phyloP scores from a whole-genome alignment of 768 basidiomycete genomes.

The Paxillus rubicundulus region DNA sequence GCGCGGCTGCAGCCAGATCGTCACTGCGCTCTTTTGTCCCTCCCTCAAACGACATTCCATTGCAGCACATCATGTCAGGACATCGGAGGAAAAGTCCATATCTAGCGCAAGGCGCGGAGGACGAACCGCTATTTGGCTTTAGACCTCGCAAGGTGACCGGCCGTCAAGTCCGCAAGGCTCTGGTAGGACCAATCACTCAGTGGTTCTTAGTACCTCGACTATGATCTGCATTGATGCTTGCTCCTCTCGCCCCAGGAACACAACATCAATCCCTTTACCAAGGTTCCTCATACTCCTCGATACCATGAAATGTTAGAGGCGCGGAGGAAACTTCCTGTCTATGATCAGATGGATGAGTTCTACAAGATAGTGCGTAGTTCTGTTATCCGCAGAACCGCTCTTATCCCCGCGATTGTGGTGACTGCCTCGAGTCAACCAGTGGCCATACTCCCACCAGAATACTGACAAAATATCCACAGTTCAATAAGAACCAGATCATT shows the following conservation, averaged over 20 bases:
- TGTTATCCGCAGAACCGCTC: neutral
- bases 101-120: constrained; percentile 40
- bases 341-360: constrained; percentile 89
- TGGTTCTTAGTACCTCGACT: neutral
- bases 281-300: constrained; percentile 65
- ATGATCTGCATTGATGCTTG: neutral
- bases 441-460: neutral
- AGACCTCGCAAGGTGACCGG: constrained; percentile 66
- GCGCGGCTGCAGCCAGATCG: neutral
- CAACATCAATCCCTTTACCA: constrained; percentile 87
- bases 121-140: constrained; percentile 71
- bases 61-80: constrained; percentile 13
- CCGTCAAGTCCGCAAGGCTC: constrained; percentile 60
- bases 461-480: constrained; percentile 15
- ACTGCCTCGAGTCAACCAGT: neutral
- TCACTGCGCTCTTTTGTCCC: neutral
- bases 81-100: constrained; percentile 49
- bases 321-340: constrained; percentile 90
- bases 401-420: neutral
- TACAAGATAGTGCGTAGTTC: constrained; percentile 70
- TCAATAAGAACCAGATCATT: constrained; percentile 65
- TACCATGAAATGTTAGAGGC: constrained; percentile 85
- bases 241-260: constrained; percentile 50
- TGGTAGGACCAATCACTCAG: constrained; percentile 48
- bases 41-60: neutral